Base-by-base conservation (phyloP, 352 stramenopile species). In the Phytophthora foliorum region DNA sequence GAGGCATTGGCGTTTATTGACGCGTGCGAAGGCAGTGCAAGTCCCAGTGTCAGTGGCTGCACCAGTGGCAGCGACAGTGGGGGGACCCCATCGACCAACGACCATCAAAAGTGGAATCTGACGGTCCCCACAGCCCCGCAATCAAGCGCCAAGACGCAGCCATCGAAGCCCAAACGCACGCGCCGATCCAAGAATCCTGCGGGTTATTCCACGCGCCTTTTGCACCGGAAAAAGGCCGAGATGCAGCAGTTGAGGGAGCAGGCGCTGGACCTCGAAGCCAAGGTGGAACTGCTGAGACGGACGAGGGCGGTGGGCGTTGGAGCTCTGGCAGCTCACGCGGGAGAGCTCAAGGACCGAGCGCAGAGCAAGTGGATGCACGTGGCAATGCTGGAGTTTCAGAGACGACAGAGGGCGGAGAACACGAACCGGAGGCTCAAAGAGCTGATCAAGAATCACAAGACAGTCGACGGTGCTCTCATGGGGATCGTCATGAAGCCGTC, bases 1-100 rank as follows among this genome's bases (percentile, higher is more conserved):
- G 70, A 73, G 53, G 66, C 70, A n/a, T 29, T 78, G 41, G 70
- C 70, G 16, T 78, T 78, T 25, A 78, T 78, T 27, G 70, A 78
- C 27, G 51, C 68, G 5, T 70, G 46, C 21, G 72, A 78, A 14
- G 39, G 54, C 42, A 55, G 17, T n/a, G 6, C 17, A 42, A 55
- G 36, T n/a, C 39, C 55, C 22, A 57, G 21, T 21, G 11, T 14
- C 21, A 66, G 51, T 39, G 48, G 41, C 3, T 53, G 19, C 24
- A 62, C 59, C 32, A 74, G 58, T 9, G 52, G 46, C 39, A 69
- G 46, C 13, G 59, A 66, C 29, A 70, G 66, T 25, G 53, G 21
- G 13, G 34, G 6, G 0, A 55, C 64, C 13, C 57, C 57, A 17
- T 19, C 42, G 1, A 10, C 54, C 3, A 21, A 58, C 29, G n/a